Percentiles rank a stretch among this genome's conserved stretches.
Conservation (phyloP, 257 asterid genomes). For the Nicotiana tomentosiformis region DNA sequence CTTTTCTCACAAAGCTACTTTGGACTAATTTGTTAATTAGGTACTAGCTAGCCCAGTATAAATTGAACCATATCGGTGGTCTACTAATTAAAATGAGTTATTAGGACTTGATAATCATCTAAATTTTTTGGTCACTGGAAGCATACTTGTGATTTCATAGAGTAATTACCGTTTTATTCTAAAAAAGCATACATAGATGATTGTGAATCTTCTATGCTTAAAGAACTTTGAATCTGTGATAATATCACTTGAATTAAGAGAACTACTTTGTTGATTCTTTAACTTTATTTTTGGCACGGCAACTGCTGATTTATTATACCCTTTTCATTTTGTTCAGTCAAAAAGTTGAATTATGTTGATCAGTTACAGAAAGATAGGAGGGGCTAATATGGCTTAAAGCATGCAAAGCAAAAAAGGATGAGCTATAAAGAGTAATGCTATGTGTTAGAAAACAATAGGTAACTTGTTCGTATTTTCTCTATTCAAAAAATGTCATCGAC, state of each 20-base stretch:
- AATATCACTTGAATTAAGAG: neutral
- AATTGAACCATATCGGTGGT: neutral
- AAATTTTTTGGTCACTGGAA: no score
- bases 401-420: neutral
- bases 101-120: no score
- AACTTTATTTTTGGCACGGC: neutral
- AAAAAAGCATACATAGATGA: neutral
- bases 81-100: neutral
- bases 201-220: neutral
- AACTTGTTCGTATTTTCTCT: no score
- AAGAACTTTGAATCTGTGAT: neutral
- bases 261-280: neutral
- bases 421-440: no score
- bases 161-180: no score
- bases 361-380: neutral
- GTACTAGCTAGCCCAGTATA: neutral
- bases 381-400: neutral
- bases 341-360: neutral
- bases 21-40: neutral
- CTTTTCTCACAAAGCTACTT: neutral
- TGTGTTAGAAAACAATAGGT: no score
- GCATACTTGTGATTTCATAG: no score
- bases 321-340: neutral
- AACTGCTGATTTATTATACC: neutral
- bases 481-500: no score